A percentile compares a stretch with the other conserved stretches of the same genome.
Evolutionary conservation across 768 basidiomycete species (phyloP).

Genomic region (Mycena haematopus): DNA sequence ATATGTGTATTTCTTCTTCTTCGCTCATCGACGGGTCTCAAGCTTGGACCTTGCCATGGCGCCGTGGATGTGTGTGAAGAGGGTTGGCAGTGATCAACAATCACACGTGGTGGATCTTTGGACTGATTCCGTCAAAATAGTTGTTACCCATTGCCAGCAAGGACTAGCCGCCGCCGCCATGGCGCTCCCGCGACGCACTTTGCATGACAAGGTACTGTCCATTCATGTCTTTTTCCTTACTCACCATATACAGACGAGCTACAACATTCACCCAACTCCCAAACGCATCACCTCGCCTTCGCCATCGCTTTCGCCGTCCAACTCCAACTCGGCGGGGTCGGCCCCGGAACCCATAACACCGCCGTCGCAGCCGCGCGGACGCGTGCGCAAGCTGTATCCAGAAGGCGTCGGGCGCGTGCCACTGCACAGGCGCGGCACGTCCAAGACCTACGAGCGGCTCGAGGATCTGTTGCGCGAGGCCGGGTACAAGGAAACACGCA

Average conservation of each 20-base stretch:
- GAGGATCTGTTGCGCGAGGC: constrained; percentile 88
- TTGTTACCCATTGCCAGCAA: constrained; percentile 18
- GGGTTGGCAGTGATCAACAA: too few species aligned
- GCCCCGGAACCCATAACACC: constrained; percentile 51
- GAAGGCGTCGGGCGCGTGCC: constrained; percentile 70
- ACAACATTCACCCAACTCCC: constrained; percentile 39
- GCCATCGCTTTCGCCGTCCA: constrained; percentile 49
- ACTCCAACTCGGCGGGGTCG: constrained; percentile 41
- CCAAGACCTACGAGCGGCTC: constrained; percentile 80
- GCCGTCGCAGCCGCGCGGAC: constrained; percentile 50
- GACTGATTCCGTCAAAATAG: constrained; percentile 17
- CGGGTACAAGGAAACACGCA: constrained; percentile 90
- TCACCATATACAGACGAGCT: constrained; percentile 31
- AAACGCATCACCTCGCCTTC: constrained; percentile 35
- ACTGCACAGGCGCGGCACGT: constrained; percentile 78
- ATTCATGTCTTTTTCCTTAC: neutral
- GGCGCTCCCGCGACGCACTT: constrained; percentile 21
- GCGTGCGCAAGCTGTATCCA: constrained; percentile 58
- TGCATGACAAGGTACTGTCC: constrained; percentile 28
- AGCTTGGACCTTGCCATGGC: too few species aligned
- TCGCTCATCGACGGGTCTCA: too few species aligned
- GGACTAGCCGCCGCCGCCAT: constrained; percentile 11
- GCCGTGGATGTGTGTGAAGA: too few species aligned
- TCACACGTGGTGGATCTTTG: neutral
- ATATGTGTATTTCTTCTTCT: too few species aligned